phyloP scores from a whole-genome alignment of 2,329 filamentous ascomycete species.

The Fusarium penzigii region DNA sequence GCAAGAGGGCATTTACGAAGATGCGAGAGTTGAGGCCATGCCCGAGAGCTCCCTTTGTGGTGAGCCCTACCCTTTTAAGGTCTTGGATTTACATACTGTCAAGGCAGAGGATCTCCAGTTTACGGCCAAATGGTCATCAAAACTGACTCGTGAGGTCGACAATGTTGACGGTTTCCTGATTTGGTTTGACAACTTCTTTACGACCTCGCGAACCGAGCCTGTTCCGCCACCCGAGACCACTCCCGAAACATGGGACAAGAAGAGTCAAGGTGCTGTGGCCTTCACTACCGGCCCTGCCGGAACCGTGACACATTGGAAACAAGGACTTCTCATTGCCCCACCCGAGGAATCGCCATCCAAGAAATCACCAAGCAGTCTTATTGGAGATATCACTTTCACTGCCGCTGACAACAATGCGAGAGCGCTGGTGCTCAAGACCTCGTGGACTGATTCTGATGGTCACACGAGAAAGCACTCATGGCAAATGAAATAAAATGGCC shows the following conservation, averaged over 20 bases:
- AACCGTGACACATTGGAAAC: slow-evolving; percentile 86
- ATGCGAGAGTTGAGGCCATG: slow-evolving; percentile 76
- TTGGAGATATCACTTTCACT: slow-evolving; percentile 69
- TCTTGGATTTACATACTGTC: slow-evolving; percentile 75
- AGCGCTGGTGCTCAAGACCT: slow-evolving; percentile 63
- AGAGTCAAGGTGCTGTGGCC: slow-evolving; percentile 63
- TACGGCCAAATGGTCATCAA: slow-evolving; percentile 65
- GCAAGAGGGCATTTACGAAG: slow-evolving; percentile 79
- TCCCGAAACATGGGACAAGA: slow-evolving; percentile 62
- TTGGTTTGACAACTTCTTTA: slow-evolving; percentile 96
- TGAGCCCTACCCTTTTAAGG: slow-evolving; percentile 64
- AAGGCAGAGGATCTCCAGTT: slow-evolving; percentile 75
- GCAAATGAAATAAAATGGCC: slow-evolving; percentile 44
- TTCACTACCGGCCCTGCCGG: slow-evolving; percentile 85
- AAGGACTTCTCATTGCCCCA: slow-evolving; percentile 74
- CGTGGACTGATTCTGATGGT: slow-evolving; percentile 55
- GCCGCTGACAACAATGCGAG: slow-evolving; percentile 71
- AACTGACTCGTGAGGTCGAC: slow-evolving; percentile 62
- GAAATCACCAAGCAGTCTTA: slow-evolving; percentile 55
- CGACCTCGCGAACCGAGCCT: slow-evolving; percentile 56
- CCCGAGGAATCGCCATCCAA: slow-evolving; percentile 50
- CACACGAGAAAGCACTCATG: slow-evolving; percentile 50
- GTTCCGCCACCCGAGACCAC: slow-evolving; percentile 54
- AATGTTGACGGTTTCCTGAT: slow-evolving; percentile 83
- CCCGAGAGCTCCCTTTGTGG: slow-evolving; percentile 62